A percentile compares a stretch with the other conserved stretches of the same genome.
Conservation (phyloP, 1,284 basidiomycete species). For the Pseudozyma flocculosa region DNA sequence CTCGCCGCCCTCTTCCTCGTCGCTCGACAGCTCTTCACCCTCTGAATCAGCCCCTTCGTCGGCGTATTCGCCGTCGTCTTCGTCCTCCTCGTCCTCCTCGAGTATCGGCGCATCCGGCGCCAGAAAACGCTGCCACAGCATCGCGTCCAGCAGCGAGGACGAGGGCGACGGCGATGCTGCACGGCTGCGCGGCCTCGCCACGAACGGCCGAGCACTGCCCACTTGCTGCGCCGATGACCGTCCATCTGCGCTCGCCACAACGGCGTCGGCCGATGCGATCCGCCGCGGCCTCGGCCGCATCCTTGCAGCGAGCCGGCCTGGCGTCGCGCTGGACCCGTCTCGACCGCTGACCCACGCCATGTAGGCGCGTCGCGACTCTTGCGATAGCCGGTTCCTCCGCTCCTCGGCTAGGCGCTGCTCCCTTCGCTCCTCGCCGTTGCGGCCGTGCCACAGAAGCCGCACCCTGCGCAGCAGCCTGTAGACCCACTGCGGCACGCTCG, state of each 20-base stretch:
- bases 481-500: slow-evolving; percentile 22
- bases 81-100: slow-evolving; percentile 8
- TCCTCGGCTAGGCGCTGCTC: slow-evolving; percentile 9
- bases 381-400: too few species aligned
- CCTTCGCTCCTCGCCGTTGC: slow-evolving; percentile 44
- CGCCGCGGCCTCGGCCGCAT: slow-evolving; percentile 1
- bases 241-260: too few species aligned
- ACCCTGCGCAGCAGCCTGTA: slow-evolving; percentile 20
- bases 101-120: background rate
- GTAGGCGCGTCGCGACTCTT: background rate
- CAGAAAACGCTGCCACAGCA: background rate
- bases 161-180: background rate
- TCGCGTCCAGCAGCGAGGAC: background rate
- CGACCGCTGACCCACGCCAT: background rate
- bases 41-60: slow-evolving; percentile 2
- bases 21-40: slow-evolving; percentile 2
- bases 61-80: slow-evolving; percentile 13
- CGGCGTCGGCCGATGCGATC: background rate
- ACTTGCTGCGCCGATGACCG: too few species aligned
- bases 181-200: background rate
- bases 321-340: background rate
- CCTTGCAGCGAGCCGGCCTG: background rate
- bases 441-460: slow-evolving; percentile 52
- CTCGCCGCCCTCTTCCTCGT: slow-evolving; percentile 9
- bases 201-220: too few species aligned